A percentile compares a stretch with the other conserved stretches of the same genome.
phyloP scores from a whole-genome alignment of 345 rosid genomes.

The Eucalyptus cloeziana region DNA sequence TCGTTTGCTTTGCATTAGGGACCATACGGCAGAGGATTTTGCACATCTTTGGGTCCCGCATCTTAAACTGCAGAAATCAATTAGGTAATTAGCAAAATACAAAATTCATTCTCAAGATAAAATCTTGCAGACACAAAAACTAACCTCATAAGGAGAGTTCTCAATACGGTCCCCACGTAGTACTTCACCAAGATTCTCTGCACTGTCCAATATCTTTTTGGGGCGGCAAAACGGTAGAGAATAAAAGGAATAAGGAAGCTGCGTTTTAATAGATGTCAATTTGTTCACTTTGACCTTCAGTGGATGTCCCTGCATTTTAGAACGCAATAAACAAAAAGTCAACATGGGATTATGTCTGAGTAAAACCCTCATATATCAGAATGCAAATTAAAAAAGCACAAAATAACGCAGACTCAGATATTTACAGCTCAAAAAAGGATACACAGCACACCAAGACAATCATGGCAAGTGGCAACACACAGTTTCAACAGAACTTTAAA shows the following conservation, averaged over 20 bases:
- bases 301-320: constrained; percentile 46
- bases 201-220: constrained; percentile 66
- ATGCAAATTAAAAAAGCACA: neutral
- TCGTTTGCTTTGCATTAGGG: constrained; percentile 52
- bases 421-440: neutral
- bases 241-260: constrained; percentile 84
- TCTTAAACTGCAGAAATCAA: constrained; percentile 56
- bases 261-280: constrained; percentile 84
- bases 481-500: neutral
- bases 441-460: neutral
- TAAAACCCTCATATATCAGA: neutral
- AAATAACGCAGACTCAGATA: neutral
- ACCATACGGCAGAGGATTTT: constrained; percentile 35
- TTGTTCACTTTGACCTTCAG: constrained; percentile 87
- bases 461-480: neutral
- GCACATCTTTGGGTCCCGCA: constrained; percentile 89
- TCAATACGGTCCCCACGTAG: constrained; percentile 97
- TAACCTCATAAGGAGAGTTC: constrained; percentile 73
- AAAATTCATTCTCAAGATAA: neutral
- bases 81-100: neutral
- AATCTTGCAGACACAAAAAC: neutral
- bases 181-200: constrained; percentile 98
- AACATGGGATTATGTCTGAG: neutral
- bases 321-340: neutral
- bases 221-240: constrained; percentile 71